Percentiles rank a stretch among this genome's conserved stretches.
Conservation (phyloP, 1,284 basidiomycete genomes). For the Puccinia hordei region DNA sequence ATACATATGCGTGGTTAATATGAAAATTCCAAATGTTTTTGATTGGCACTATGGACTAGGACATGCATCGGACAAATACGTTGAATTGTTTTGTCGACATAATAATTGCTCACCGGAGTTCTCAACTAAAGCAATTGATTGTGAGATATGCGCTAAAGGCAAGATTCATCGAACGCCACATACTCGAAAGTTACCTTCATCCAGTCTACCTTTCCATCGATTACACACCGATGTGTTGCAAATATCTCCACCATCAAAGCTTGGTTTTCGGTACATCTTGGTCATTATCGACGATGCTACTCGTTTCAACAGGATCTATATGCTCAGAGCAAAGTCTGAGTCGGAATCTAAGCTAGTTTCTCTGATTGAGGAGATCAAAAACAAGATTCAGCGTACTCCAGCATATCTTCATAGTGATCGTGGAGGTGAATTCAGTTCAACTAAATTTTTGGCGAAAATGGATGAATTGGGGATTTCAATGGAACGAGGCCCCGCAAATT, state of each 20-base stretch:
- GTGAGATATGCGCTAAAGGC: neutral
- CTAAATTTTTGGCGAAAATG: neutral
- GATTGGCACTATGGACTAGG: no score
- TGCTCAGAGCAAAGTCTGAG: neutral
- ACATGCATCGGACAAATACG: slow-evolving; percentile 16
- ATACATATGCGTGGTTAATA: no score
- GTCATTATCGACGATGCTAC: slow-evolving; percentile 3
- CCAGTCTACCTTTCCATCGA: no score
- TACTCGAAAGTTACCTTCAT: no score
- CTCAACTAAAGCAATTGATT: neutral
- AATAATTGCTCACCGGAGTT: neutral
- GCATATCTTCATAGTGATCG: no score
- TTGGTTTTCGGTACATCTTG: neutral
- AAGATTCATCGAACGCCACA: no score
- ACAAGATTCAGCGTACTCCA: no score
- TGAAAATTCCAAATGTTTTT: no score
- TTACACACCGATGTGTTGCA: no score
- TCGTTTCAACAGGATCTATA: neutral
- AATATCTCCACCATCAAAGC: neutral
- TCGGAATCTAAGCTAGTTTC: neutral
- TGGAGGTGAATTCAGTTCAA: no score
- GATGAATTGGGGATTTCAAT: neutral
- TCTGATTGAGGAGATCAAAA: no score
- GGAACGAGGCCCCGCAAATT: neutral
- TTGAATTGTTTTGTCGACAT: neutral